Conservation (phyloP, 139 green algal genomes). For the Tetratostichococcus sp. region DNA sequence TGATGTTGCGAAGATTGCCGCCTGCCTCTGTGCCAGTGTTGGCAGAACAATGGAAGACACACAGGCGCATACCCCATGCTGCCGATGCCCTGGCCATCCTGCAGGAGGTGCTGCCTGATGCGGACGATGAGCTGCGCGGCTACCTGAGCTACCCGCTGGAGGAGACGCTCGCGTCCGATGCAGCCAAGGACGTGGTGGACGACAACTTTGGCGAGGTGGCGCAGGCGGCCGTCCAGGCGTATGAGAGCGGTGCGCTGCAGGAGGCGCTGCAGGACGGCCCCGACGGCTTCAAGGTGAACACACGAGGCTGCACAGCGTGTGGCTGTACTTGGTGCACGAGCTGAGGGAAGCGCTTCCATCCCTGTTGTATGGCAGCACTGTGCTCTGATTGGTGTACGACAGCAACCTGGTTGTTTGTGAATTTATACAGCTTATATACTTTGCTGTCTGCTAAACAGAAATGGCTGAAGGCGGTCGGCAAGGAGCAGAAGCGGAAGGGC, state of each 20-base stretch:
- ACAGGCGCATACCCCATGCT: slow-evolving; percentile 19
- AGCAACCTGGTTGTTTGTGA: too few relatives aligned
- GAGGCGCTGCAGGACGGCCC: slow-evolving; percentile 57
- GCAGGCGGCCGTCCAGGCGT: slow-evolving; percentile 60
- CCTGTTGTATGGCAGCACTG: too few relatives aligned
- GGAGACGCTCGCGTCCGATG: slow-evolving; percentile 63
- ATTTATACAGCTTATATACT: too few relatives aligned
- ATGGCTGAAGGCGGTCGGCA: slow-evolving; percentile 91
- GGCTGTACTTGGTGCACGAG: too few relatives aligned
- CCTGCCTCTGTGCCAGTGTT: too few relatives aligned
- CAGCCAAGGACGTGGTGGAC: slow-evolving; percentile 51
- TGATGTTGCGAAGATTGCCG: too few relatives aligned
- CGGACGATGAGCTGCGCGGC: slow-evolving; percentile 49
- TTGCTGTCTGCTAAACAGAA: too few relatives aligned
- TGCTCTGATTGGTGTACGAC: too few relatives aligned
- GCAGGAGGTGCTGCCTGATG: slow-evolving; percentile 50
- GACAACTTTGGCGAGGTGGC: slow-evolving; percentile 76
- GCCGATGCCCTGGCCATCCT: too few relatives aligned
- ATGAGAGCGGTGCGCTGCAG: slow-evolving; percentile 75
- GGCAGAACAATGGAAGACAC: too few relatives aligned
- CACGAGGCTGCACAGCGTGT: background rate
- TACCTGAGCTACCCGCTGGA: slow-evolving; percentile 85
- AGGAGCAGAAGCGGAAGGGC: slow-evolving; percentile 92
- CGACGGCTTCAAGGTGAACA: slow-evolving; percentile 67
- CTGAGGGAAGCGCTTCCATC: too few relatives aligned